Base-by-base conservation (phyloP, 352 stramenopile species). In the Pythium phragmitis region DNA sequence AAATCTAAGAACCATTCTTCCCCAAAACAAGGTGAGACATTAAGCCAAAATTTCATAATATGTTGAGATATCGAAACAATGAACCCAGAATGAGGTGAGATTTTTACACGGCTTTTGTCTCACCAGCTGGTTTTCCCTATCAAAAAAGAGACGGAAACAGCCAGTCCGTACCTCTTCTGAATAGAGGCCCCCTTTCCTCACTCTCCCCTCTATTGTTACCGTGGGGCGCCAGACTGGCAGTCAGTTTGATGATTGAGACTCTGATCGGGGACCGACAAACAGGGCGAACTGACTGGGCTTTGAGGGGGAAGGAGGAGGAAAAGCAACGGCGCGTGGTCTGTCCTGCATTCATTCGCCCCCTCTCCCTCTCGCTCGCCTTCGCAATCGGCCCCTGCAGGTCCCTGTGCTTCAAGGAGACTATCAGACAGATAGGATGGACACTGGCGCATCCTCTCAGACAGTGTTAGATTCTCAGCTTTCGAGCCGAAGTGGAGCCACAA, bases 261-360 rank as follows among this genome's bases (percentile, higher is more conserved):
- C 43, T 36, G 41, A 51, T 28, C 21, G 2, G 26, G n/a, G 2
- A 30, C 14, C n/a, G 9, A 14, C 51, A 67, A 67, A 67, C 41
- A 59, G 60, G 60, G 48, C 60, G 60, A 67, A 67, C 60, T 67
- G 60, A 67, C 60, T 67, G 60, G 17, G 28, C 26, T 5, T 30
- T 30, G 26, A 5, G 26, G 26, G 34, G 34, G 11, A 39, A 39
- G 34, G 34, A 39, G 34, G 34, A 39, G 34, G 34, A 39, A 39
- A 39, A 39, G 34, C 34, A 39, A 9, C 34, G 34, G 34, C 34
- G 34, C 34, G 34, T 39, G 34, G 34, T 39, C 34, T 39, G 34
- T 13, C 34, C 34, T 39, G 34, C 34, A 39, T 26, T 13, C 39
- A 33, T 19, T 21, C 16, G 42, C 39, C 16, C 28, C 47, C 48